A percentile compares a stretch with the other conserved stretches of the same genome.
Evolutionary conservation across 192 early-diverging fungal genomes (phyloP).

Genomic region (Helicostylum pulchrum): DNA sequence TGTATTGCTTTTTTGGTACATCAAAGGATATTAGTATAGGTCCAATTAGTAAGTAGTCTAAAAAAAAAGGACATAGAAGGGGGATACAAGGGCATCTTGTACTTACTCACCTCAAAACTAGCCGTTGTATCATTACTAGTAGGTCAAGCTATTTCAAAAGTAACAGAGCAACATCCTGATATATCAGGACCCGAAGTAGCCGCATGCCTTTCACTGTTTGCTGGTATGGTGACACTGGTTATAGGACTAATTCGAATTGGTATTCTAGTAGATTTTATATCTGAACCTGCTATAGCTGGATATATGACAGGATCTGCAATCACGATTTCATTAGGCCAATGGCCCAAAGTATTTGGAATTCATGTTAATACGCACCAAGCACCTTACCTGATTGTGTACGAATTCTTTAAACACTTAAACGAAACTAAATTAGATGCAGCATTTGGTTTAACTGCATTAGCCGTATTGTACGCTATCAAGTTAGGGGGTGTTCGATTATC

Average conservation of each 20-base stretch:
- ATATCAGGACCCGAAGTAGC: slow-evolving; percentile 58
- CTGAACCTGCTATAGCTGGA: slow-evolving; percentile 79
- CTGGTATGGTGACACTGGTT: slow-evolving; percentile 62
- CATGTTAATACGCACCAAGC: slow-evolving; percentile 65
- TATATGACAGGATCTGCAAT: slow-evolving; percentile 87
- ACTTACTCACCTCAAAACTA: background rate
- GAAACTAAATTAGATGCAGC: slow-evolving; percentile 52
- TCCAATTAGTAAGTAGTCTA: slow-evolving; percentile 44
- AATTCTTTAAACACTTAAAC: slow-evolving; percentile 42
- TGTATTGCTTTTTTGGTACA: slow-evolving; percentile 71
- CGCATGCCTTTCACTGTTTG: slow-evolving; percentile 46
- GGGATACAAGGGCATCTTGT: no score
- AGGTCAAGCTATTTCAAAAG: slow-evolving; percentile 54
- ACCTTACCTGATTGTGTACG: slow-evolving; percentile 45
- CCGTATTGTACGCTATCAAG: slow-evolving; percentile 39
- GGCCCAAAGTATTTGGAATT: slow-evolving; percentile 77
- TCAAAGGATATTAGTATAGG: slow-evolving; percentile 76
- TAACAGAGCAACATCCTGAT: slow-evolving; percentile 8
- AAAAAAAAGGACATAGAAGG: no score
- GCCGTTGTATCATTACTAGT: slow-evolving; percentile 75
- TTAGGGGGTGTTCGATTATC: slow-evolving; percentile 29
- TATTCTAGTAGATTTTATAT: slow-evolving; percentile 83
- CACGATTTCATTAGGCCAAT: slow-evolving; percentile 74
- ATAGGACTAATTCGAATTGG: slow-evolving; percentile 82
- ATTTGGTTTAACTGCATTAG: slow-evolving; percentile 51